Evolutionary conservation across 768 basidiomycete genomes (phyloP).

Genomic region (Clavulina sp.): DNA sequence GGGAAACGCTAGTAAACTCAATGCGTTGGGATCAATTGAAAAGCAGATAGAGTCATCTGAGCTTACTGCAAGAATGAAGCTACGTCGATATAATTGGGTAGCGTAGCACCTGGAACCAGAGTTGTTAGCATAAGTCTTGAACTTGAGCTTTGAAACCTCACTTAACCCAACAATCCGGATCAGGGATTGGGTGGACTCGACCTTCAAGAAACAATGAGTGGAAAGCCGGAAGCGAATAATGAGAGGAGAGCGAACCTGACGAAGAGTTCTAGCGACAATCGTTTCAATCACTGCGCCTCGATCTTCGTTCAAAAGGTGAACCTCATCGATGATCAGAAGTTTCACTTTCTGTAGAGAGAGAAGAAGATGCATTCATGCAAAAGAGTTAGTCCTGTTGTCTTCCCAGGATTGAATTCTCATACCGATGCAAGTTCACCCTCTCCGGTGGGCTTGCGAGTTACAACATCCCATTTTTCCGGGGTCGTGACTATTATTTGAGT

Average conservation of each 20-base stretch:
- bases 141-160: conserved; percentile 1
- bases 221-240: neutral
- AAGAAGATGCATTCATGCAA: neutral
- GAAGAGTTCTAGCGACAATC: conserved; percentile 86
- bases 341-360: conserved; percentile 51
- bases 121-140: neutral
- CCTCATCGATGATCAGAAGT: conserved; percentile 92
- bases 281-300: conserved; percentile 97
- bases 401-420: neutral
- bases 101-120: conserved; percentile 37
- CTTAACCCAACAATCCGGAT: conserved; percentile 93
- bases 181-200: conserved; percentile 89
- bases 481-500: conserved; percentile 98
- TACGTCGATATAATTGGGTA: conserved; percentile 94
- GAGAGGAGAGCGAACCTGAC: conserved; percentile 37
- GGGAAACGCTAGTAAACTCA: conserved; percentile 47
- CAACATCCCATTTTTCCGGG: conserved; percentile 99
- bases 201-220: conserved; percentile 29
- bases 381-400: neutral
- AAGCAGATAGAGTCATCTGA: neutral
- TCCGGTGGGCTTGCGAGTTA: conserved; percentile 89
- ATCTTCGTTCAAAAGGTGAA: conserved; percentile 92
- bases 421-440: conserved; percentile 95
- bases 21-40: neutral
- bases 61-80: conserved; percentile 78